Evolutionary conservation across 2,329 filamentous ascomycete species (phyloP).

Genomic region (Mycocentrospora acerina): DNA sequence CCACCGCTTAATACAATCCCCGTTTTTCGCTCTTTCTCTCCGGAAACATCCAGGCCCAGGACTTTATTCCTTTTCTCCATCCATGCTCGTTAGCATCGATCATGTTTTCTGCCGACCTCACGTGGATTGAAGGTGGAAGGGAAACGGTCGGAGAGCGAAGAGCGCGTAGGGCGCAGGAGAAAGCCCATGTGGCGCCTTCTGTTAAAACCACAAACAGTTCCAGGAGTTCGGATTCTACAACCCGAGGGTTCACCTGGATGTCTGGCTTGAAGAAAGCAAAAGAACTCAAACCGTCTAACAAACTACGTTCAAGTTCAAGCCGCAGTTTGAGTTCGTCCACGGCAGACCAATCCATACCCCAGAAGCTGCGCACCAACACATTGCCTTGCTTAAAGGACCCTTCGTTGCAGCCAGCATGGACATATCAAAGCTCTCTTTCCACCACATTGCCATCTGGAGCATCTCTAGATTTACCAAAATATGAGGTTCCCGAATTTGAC

Average conservation of each 20-base stretch:
- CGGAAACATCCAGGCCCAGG: conserved; percentile 14
- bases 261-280: conserved; percentile 37
- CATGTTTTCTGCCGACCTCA: conserved; percentile 45
- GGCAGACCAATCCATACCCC: conserved; percentile 1
- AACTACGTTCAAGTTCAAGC: conserved; percentile 21
- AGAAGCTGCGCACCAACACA: conserved; percentile 8
- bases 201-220: conserved; percentile 28
- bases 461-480: conserved; percentile 28
- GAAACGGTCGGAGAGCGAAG: conserved; percentile 42
- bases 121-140: conserved; percentile 35
- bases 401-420: conserved; percentile 32
- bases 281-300: conserved; percentile 18
- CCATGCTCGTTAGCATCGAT: conserved; percentile 6
- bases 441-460: conserved; percentile 36
- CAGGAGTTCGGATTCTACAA: conserved; percentile 25
- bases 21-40: conserved; percentile 15
- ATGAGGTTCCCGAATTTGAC: conserved; percentile 33
- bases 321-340: conserved; percentile 17
- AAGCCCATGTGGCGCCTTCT: conserved; percentile 25
- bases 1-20: conserved; percentile 17
- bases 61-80: conserved; percentile 12
- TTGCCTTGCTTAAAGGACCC: conserved; percentile 25
- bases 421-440: conserved; percentile 31
- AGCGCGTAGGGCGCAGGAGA: conserved; percentile 36
- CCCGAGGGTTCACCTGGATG: conserved; percentile 37